Evolutionary conservation across 2,329 filamentous ascomycete species (phyloP).

Genomic region (Cryphonectria parasitica): DNA sequence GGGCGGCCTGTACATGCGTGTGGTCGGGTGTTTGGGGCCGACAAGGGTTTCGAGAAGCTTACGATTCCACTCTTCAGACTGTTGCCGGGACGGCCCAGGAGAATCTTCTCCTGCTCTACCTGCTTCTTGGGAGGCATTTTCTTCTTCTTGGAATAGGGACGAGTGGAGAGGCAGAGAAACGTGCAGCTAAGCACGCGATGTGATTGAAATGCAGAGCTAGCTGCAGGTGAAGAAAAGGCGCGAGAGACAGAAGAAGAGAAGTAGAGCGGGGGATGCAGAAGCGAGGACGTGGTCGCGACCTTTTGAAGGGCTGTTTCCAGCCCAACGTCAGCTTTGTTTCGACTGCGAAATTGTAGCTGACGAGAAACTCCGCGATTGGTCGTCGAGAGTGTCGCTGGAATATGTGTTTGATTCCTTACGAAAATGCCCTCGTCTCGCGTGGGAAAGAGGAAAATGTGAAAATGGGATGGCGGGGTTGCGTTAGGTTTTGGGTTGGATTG

Average conservation of each 20-base stretch:
- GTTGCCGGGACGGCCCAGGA: conserved; percentile 94
- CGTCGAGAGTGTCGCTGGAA: not conserved
- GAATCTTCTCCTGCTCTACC: conserved; percentile 91
- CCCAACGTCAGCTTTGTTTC: conserved; percentile 36
- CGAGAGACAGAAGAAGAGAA: conserved; percentile 61
- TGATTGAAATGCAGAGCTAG: conserved; percentile 67
- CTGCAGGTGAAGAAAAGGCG: conserved; percentile 61
- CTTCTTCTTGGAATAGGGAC: conserved; percentile 64
- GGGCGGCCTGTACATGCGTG: conserved; percentile 33
- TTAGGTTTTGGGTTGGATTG: not conserved
- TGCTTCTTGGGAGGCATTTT: conserved; percentile 95
- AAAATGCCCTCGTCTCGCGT: conserved; percentile 9
- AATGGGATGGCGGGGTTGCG: conserved; percentile 18
- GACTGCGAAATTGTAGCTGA: conserved; percentile 12
- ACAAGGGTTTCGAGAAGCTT: conserved; percentile 42
- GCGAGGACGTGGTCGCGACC: conserved; percentile 49
- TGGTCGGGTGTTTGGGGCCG: conserved; percentile 21
- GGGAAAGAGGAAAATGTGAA: not conserved
- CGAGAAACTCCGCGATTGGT: not conserved
- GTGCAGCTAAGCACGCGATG: conserved; percentile 56
- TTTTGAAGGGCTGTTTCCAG: conserved; percentile 46
- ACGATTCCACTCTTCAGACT: conserved; percentile 99
- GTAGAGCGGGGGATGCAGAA: conserved; percentile 41
- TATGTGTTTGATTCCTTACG: conserved; percentile 14
- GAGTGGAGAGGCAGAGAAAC: conserved; percentile 51